Evolutionary conservation across 768 basidiomycete genomes (phyloP), one percentile per base, ranked within the genome.

Genomic region (Boletales sp.): DNA sequence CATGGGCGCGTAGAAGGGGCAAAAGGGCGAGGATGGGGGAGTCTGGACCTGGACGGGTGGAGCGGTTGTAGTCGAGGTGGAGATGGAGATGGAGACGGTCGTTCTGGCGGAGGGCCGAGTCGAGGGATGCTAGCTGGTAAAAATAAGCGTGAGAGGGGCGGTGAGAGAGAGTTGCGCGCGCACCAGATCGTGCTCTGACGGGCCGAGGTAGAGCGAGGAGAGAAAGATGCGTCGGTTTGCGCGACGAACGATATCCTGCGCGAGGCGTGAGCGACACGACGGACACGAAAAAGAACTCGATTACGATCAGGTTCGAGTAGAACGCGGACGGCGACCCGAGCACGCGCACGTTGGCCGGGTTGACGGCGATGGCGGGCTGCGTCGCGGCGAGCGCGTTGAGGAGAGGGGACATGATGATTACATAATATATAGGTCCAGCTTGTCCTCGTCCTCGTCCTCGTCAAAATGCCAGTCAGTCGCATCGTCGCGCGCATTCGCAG

Each of bases 121-220:
- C 74, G 30, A 99, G 69, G 3, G 87, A 71, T 35, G 79, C 75
- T 53, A 97, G 72, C 95, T 98, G n/a, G n/a, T n/a, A n/a, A n/a
- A n/a, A n/a, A n/a, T n/a, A n/a, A n/a, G n/a, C n/a, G n/a, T 51
- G 14, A 54, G 6, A 32, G 12, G n/a, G 8, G 21, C 21, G 21
- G 2, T 2, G 21, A 4, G 21, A 21, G 21, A 21, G 21, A 21
- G 21, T 21, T 32, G 43, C 0, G 74, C 0, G 74, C 87, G 58
- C 49, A 94, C 95, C 56, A 99, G 76, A 53, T 89, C 80, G 9
- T 72, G 70, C 65, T 97, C 92, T 44, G 83, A 78, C 11, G 83
- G 78, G 12, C 92, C 92, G 47, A 97, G 83, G 65, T 97, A 97
- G 11, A 97, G 72, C 1, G 90, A 90, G 0, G 95, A 97, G 27